Evolutionary conservation across 2,329 filamentous ascomycete genomes (phyloP), one percentile per base, ranked within the genome.

Genomic region (Dryadomyces sulphureus): DNA sequence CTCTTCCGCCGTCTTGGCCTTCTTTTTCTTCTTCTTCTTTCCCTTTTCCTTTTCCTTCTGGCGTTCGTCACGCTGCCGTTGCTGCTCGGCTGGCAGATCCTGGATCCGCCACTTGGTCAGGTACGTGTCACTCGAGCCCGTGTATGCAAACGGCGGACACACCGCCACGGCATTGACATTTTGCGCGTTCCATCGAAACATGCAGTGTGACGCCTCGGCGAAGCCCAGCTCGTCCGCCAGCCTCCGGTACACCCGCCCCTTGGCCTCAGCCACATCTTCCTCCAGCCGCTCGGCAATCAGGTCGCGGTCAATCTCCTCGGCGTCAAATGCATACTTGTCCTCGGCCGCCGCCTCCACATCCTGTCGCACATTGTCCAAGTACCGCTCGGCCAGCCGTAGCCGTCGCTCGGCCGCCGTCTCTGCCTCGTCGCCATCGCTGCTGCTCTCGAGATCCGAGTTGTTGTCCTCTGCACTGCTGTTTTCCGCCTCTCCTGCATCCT

Each of bases 331-430:
- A 45, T 73, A 74, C 52, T 87, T 83, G 55, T 93, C 82, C 16
- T 48, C 51, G 7, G 45, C 42, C 14, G 41, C 43, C 17, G 43
- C 43, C 21, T 25, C 40, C 11, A 87, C 79, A 54, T 94, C 84
- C 56, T 84, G 75, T 56, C 83, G 79, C 51, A 95, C 79, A 59
- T 94, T 94, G 46, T 94, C 83, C 46, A 98, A 74, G 61, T 98
- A 96, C 56, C 85, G 79, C 65, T 96, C 87, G 25, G 92, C 92
- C 24, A 98, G 73, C 53, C 86, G 79, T 57, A 94, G 65, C 55
- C 92, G 75, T 62, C 86, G 81, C 59, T 95, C 88, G 32, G 87
- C 89, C 1, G 84, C 88, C 20, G 92, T 96, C 67, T 96, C 90
- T 52, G 77, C 78, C 51, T 87, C 84, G 50, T 78, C 77, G n/a